A percentile compares a stretch with the other conserved stretches of the same genome.
Evolutionary conservation across 345 rosid species (phyloP).

Genomic region (Pugionium cornutum): DNA sequence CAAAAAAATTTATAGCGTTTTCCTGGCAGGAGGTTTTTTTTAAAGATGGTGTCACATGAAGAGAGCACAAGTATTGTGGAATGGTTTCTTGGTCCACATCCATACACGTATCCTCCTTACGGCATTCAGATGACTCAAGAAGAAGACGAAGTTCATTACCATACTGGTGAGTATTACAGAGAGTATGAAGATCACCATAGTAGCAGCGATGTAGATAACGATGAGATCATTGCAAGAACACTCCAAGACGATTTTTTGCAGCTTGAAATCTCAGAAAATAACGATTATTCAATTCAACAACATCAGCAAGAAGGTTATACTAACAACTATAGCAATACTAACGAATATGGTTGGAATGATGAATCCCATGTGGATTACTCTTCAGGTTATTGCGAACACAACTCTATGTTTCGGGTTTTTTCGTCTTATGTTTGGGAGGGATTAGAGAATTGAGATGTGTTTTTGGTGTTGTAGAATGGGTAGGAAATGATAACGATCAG

Average conservation of each 20-base stretch:
- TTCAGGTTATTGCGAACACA: slow-evolving; percentile 53
- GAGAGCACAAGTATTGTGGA: slow-evolving; percentile 43
- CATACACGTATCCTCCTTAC: slow-evolving; percentile 53
- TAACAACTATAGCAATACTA: slow-evolving; percentile 39
- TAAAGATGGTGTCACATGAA: slow-evolving; percentile 41
- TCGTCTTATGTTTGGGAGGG: slow-evolving; percentile 3
- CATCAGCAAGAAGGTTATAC: slow-evolving; percentile 37
- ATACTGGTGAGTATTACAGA: slow-evolving; percentile 47
- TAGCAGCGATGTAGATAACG: slow-evolving; percentile 60
- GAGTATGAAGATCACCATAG: slow-evolving; percentile 51
- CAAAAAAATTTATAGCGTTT: too few relatives aligned
- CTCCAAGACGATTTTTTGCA: slow-evolving; percentile 88
- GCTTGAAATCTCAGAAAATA: slow-evolving; percentile 60
- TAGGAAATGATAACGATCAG: slow-evolving; percentile 57
- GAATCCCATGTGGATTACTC: slow-evolving; percentile 43
- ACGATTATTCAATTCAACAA: slow-evolving; percentile 42
- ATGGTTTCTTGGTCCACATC: slow-evolving; percentile 73
- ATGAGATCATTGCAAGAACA: slow-evolving; percentile 80
- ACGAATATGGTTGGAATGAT: slow-evolving; percentile 48
- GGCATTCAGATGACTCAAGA: slow-evolving; percentile 48
- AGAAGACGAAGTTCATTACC: slow-evolving; percentile 25
- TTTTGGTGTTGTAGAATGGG: slow-evolving; percentile 38
- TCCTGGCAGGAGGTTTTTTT: background rate
- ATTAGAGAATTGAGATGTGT: slow-evolving; percentile 15
- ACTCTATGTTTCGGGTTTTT: background rate